A percentile compares a stretch with the other conserved stretches of the same genome.
Evolutionary conservation across 2,329 filamentous ascomycete genomes (phyloP).

Genomic region (Ophiobolus disseminans): DNA sequence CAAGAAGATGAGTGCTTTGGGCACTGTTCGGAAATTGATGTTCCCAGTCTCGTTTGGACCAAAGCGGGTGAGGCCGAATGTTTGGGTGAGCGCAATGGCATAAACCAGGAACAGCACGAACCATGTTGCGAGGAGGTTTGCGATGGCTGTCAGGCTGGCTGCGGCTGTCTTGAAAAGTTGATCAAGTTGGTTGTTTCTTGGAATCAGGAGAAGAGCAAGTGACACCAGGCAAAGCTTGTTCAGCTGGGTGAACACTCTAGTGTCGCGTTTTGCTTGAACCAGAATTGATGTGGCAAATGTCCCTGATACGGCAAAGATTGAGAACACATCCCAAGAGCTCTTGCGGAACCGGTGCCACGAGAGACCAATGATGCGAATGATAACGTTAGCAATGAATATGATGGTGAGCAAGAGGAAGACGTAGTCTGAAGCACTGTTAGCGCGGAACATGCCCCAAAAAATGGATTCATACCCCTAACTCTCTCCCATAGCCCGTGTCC

Average conservation of each 20-base stretch:
- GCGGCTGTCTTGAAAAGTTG: slow-evolving; percentile 99
- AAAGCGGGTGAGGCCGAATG: slow-evolving; percentile 93
- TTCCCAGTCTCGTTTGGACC: slow-evolving; percentile 75
- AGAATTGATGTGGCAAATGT: slow-evolving; percentile 84
- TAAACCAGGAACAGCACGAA: slow-evolving; percentile 96
- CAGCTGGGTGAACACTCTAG: slow-evolving; percentile 73
- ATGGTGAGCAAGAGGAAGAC: slow-evolving; percentile 83
- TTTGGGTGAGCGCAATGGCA: slow-evolving; percentile 94
- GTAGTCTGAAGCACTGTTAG: slow-evolving; percentile 58
- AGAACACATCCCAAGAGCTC: slow-evolving; percentile 96
- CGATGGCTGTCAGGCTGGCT: slow-evolving; percentile 87
- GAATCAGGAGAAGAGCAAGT: slow-evolving; percentile 88
- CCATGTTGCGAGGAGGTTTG: slow-evolving; percentile 94
- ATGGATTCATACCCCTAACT: slow-evolving; percentile 59
- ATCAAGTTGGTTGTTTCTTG: slow-evolving; percentile 94
- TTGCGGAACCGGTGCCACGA: slow-evolving; percentile 90
- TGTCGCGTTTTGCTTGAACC: slow-evolving; percentile 65
- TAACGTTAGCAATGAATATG: slow-evolving; percentile 81
- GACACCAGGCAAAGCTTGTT: slow-evolving; percentile 95
- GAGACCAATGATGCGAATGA: slow-evolving; percentile 83
- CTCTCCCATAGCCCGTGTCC: slow-evolving; percentile 75
- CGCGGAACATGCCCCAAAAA: not conserved
- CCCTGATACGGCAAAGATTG: slow-evolving; percentile 78
- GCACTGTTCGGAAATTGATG: slow-evolving; percentile 90
- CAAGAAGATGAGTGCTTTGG: slow-evolving; percentile 89